phyloP scores from a whole-genome alignment of 2,329 filamentous ascomycete species.

The Talaromyces pinophilus region DNA sequence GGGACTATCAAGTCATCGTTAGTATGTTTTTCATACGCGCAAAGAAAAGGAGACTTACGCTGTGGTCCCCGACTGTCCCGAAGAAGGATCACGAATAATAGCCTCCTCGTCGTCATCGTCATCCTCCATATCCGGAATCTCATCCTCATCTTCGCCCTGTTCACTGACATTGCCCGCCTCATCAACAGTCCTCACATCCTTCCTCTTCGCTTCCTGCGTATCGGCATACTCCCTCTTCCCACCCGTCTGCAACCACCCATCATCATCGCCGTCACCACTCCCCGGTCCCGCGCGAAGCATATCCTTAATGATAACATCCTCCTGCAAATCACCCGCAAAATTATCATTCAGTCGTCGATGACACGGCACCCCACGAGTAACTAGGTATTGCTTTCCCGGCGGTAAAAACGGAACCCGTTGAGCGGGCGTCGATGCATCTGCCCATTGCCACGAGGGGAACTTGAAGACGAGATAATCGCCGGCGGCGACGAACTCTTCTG shows the following conservation, averaged over 20 bases:
- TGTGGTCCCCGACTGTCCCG: constrained; percentile 50
- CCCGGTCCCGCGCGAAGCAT: constrained; percentile 58
- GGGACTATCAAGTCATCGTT: constrained; percentile 55
- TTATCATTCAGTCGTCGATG: constrained; percentile 88
- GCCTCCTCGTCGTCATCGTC: constrained; percentile 92
- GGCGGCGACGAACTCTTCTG: constrained; percentile 92
- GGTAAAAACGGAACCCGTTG: constrained; percentile 82
- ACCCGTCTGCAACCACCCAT: constrained; percentile 89
- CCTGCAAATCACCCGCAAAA: constrained; percentile 85
- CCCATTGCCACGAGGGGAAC: constrained; percentile 98
- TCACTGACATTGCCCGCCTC: constrained; percentile 85
- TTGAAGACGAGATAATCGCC: constrained; percentile 99
- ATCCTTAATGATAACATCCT: constrained; percentile 82
- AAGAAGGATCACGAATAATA: constrained; percentile 75
- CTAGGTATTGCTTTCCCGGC: constrained; percentile 87
- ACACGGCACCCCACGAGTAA: constrained; percentile 93
- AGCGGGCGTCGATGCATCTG: constrained; percentile 76
- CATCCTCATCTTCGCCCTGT: constrained; percentile 66
- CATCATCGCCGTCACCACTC: constrained; percentile 65
- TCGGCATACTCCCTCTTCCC: constrained; percentile 63
- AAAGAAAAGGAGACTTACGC: constrained; percentile 50
- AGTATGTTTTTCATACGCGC: not conserved
- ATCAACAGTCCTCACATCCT: constrained; percentile 84
- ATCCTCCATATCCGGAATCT: constrained; percentile 98
- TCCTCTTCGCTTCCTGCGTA: constrained; percentile 72